Evolutionary conservation across 2,329 filamentous ascomycete species (phyloP).

Genomic region (Gnomoniopsis sp.): DNA sequence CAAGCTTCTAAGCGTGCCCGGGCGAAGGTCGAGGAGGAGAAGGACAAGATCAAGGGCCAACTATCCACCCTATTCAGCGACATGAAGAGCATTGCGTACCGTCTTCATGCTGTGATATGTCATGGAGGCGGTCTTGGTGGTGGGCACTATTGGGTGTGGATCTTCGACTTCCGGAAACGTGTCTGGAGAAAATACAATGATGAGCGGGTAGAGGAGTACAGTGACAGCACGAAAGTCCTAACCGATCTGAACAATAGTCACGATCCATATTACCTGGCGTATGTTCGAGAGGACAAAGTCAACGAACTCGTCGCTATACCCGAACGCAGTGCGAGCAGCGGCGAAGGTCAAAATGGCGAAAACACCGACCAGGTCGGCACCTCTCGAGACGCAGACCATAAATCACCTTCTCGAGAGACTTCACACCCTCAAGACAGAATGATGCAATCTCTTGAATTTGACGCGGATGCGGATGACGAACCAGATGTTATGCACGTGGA

Average conservation of each 20-base stretch:
- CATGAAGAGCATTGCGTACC: conserved; percentile 67
- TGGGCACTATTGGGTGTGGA: conserved; percentile 97
- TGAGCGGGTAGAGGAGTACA: conserved; percentile 67
- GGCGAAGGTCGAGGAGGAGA: conserved; percentile 7
- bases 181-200: conserved; percentile 97
- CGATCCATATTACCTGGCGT: conserved; percentile 54
- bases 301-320: conserved; percentile 26
- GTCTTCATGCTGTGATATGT: conserved; percentile 88
- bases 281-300: conserved; percentile 29
- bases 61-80: conserved; percentile 56
- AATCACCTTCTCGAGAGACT: no score
- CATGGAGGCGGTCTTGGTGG: conserved; percentile 71
- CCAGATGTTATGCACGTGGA: conserved; percentile 5
- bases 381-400: no score
- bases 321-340: background rate
- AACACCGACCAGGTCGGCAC: background rate
- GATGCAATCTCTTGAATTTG: background rate
- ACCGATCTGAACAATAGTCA: conserved; percentile 63
- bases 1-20: conserved; percentile 5
- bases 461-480: background rate
- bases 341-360: background rate
- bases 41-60: conserved; percentile 22
- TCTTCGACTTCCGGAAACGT: conserved; percentile 77
- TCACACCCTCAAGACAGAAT: background rate
- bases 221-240: conserved; percentile 66